A percentile compares a stretch with the other conserved stretches of the same genome.
These are phyloP conservation scores for Starmerella ratchasimensis DNA, from an alignment of 805 yeast genomes.

Conservation along the genomic window DNA sequence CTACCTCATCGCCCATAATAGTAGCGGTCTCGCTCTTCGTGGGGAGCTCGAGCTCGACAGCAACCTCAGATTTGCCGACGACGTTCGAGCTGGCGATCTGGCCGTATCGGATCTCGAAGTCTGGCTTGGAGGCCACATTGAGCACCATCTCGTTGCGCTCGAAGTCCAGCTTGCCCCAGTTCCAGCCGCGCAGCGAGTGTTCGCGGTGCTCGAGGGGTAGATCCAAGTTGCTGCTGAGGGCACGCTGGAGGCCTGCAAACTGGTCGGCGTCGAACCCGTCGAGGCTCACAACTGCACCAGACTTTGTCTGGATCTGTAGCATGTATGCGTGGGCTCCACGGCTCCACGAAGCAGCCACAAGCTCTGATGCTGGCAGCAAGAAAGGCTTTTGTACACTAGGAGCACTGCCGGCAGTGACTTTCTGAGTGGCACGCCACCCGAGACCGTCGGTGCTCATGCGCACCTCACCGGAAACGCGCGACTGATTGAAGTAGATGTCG, in stretches of 20 bases:
- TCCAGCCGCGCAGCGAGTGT: conserved; percentile 96
- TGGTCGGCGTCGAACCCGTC: conserved; percentile 87
- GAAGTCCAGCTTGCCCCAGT: conserved; percentile 92
- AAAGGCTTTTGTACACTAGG: conserved; percentile 55
- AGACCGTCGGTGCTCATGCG: conserved; percentile 94
- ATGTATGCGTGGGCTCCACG: conserved; percentile 89
- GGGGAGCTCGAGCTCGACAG: conserved; percentile 63
- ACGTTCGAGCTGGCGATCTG: conserved; percentile 73
- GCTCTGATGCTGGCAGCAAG: conserved; percentile 72
- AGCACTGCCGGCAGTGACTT: conserved; percentile 33
- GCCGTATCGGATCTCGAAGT: conserved; percentile 77
- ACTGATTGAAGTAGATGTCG: conserved; percentile 77
- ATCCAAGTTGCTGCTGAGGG: conserved; percentile 62
- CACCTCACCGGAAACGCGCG: conserved; percentile 71
- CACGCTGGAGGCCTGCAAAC: conserved; percentile 65
- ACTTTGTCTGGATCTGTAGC: conserved; percentile 75
- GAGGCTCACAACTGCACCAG: conserved; percentile 67
- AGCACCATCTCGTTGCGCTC: conserved; percentile 85
- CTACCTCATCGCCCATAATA: conserved; percentile 92
- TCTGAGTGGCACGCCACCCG: conserved; percentile 75
- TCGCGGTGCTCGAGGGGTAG: conserved; percentile 68
- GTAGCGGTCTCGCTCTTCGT: conserved; percentile 34
- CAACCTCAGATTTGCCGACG: conserved; percentile 86
- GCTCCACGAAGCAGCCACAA: conserved; percentile 74
- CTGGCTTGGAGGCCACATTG: conserved; percentile 73